Percentiles rank a stretch among this genome's conserved stretches.
These are phyloP conservation scores for Paecilomyces sp. DNA, from an alignment of 2,329 filamentous ascomycete genomes.

Conservation along the genomic window DNA sequence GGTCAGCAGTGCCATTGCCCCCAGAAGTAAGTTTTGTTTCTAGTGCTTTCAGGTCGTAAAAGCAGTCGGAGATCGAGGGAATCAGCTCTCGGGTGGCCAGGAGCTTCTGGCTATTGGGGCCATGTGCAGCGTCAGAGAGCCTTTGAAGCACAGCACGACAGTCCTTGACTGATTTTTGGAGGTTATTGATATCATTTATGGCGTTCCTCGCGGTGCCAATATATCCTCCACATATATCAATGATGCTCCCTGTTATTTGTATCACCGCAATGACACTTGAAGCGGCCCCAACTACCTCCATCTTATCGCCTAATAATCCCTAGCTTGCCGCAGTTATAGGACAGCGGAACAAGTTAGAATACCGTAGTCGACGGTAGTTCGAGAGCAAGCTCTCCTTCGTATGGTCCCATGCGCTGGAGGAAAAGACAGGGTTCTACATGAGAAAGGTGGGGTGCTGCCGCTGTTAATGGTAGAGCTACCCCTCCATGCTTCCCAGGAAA, in stretches of 20 bases:
- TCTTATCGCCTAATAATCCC: no score
- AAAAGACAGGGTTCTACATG: no score
- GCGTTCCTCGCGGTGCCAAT: conserved; percentile 16
- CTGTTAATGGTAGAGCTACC: no score
- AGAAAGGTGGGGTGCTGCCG: no score
- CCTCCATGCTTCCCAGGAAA: no score
- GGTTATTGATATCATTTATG: conserved; percentile 11
- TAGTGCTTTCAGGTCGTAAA: conserved; percentile 3
- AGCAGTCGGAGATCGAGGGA: conserved; percentile 3
- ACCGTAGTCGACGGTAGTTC: no score
- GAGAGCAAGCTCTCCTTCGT: no score
- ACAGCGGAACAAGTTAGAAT: no score
- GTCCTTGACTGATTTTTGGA: conserved; percentile 4
- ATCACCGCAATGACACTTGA: conserved; percentile 16
- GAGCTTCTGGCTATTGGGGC: conserved; percentile 2
- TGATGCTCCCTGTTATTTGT: conserved; percentile 12
- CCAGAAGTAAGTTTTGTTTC: conserved; percentile 6
- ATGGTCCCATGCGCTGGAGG: no score
- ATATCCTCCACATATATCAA: conserved; percentile 15
- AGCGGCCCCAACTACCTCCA: no score
- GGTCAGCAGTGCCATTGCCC: conserved; percentile 3
- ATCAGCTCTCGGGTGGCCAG: background rate
- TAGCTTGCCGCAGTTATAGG: no score
- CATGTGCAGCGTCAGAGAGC: conserved; percentile 8
- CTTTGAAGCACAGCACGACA: conserved; percentile 4